phyloP scores from a whole-genome alignment of 768 basidiomycete species.

The Boletus insuetus region DNA sequence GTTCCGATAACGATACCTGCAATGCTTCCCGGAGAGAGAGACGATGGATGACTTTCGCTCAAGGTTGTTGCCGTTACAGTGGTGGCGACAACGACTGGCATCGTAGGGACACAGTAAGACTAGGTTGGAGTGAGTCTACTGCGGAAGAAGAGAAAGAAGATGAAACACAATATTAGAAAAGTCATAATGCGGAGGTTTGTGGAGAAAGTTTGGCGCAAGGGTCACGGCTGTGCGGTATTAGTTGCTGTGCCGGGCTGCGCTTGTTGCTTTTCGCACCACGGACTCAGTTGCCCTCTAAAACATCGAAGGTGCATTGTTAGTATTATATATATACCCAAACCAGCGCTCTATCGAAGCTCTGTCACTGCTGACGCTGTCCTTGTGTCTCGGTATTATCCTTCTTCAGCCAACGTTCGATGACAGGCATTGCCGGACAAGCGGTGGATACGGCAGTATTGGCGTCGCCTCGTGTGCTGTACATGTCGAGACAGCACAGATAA shows the following conservation, averaged over 20 bases:
- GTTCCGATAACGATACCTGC: conserved; percentile 23
- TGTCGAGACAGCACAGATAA: conserved; percentile 58
- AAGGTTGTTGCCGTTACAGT: conserved; percentile 1
- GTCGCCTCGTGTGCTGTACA: conserved; percentile 41
- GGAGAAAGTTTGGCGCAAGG: not conserved
- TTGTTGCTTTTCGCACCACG: conserved; percentile 8
- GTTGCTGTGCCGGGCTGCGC: conserved; percentile 3
- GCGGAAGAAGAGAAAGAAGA: not conserved
- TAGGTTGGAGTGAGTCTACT: no score
- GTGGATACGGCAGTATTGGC: conserved; percentile 45
- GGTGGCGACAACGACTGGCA: conserved; percentile 11
- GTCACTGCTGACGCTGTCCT: not conserved
- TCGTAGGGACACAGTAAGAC: not conserved
- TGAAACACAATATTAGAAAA: not conserved
- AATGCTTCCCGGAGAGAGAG: conserved; percentile 10
- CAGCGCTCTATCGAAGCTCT: no score
- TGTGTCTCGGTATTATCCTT: conserved; percentile 10
- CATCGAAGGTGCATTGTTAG: not conserved
- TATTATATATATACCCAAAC: no score
- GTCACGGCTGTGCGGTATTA: not conserved
- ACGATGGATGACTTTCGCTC: not conserved
- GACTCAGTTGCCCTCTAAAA: conserved; percentile 1
- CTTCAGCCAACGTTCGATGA: conserved; percentile 59
- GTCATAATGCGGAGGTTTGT: not conserved
- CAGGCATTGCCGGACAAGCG: conserved; percentile 55